Percentiles rank a stretch among this genome's conserved stretches.
Evolutionary conservation across 148 eudicot species (phyloP).

Genomic region (Drosera capensis): DNA sequence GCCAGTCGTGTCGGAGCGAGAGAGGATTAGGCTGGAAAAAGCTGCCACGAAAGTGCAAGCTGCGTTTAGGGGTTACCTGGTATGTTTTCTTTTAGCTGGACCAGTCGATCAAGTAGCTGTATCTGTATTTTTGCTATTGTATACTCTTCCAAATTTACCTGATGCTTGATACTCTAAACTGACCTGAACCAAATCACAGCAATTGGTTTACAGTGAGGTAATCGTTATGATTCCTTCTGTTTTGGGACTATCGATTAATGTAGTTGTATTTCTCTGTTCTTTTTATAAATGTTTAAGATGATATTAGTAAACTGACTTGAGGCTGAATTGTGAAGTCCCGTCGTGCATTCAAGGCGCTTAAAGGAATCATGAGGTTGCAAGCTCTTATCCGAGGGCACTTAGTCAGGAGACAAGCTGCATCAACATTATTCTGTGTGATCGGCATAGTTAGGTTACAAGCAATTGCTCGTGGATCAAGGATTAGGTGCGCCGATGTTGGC

Average conservation of each 20-base stretch:
- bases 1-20: slow-evolving; percentile 25
- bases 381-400: slow-evolving; percentile 51
- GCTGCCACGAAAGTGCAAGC: slow-evolving; percentile 41
- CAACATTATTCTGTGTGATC: slow-evolving; percentile 27
- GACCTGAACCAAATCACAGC: too few species aligned
- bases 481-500: slow-evolving; percentile 31
- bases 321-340: slow-evolving; percentile 30
- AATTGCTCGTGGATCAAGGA: slow-evolving; percentile 35
- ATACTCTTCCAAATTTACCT: too few species aligned
- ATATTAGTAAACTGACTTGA: too few species aligned
- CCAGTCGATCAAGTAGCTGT: too few species aligned
- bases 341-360: slow-evolving; percentile 44
- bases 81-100: too few species aligned
- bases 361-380: slow-evolving; percentile 51
- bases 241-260: background rate
- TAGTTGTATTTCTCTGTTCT: background rate
- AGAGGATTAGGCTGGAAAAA: slow-evolving; percentile 28
- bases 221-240: too few species aligned
- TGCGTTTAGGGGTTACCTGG: slow-evolving; percentile 51
- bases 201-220: too few species aligned
- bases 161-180: too few species aligned
- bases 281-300: background rate
- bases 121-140: too few species aligned
- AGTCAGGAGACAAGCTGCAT: slow-evolving; percentile 43
- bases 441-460: slow-evolving; percentile 47